A percentile compares a stretch with the other conserved stretches of the same genome.
Evolutionary conservation across 1,139 yeast species (phyloP).

Genomic region (Candida tetrigidarum): DNA sequence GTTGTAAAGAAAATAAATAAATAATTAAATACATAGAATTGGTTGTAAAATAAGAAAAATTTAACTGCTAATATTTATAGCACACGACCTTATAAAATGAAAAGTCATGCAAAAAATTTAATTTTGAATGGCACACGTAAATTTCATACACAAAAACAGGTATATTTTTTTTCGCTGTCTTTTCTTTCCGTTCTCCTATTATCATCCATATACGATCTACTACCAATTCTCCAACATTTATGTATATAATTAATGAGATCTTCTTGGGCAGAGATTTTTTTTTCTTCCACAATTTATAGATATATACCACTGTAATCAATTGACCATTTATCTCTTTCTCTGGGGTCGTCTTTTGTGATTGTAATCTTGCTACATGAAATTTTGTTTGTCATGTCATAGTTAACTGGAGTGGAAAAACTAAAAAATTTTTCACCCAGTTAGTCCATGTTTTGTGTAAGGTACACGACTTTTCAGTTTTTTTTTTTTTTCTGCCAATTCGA

Average conservation of each 20-base stretch:
- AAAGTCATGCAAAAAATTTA: too few species aligned
- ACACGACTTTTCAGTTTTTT: background rate
- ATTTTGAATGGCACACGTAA: too few species aligned
- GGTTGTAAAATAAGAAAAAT: background rate
- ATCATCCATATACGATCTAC: too few species aligned
- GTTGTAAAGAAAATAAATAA: constrained; percentile 5
- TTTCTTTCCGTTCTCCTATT: too few species aligned
- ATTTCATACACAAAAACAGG: too few species aligned
- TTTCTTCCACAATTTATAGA: too few species aligned
- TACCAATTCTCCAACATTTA: too few species aligned
- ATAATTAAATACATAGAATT: background rate
- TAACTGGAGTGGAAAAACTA: background rate
- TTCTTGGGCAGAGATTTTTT: too few species aligned
- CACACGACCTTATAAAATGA: background rate
- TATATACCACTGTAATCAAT: background rate
- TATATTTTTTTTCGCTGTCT: too few species aligned
- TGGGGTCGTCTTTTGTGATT: too few species aligned
- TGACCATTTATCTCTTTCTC: background rate
- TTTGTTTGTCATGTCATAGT: background rate
- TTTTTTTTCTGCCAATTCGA: background rate
- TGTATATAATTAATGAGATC: background rate
- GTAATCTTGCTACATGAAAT: background rate
- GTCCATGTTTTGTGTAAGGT: background rate
- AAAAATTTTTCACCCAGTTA: background rate
- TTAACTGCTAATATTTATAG: background rate